phyloP scores from a whole-genome alignment of 805 yeast genomes.

The Metschnikowia lachancei region DNA sequence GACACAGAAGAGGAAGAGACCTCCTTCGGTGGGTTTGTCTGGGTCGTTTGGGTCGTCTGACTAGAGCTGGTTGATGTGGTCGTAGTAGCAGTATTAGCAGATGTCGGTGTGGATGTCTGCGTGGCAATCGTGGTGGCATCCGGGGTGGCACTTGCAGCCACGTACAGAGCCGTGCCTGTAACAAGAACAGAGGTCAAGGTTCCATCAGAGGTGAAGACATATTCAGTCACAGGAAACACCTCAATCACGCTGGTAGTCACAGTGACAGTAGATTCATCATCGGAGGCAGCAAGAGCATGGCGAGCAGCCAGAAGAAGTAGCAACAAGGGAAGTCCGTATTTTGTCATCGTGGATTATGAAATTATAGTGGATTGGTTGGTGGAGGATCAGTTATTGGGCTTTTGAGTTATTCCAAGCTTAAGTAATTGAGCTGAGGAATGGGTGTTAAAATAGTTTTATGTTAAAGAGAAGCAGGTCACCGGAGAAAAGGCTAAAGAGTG shows the following conservation, averaged over 20 bases:
- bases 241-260: slow-evolving; percentile 21
- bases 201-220: slow-evolving; percentile 33
- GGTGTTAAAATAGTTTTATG: too few relatives aligned
- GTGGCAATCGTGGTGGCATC: neutral
- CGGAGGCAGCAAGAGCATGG: slow-evolving; percentile 7
- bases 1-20: too few relatives aligned
- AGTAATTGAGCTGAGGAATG: neutral
- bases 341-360: slow-evolving; percentile 1
- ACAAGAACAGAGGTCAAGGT: slow-evolving; percentile 26
- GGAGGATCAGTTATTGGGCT: neutral
- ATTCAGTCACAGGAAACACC: slow-evolving; percentile 30
- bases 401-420: too few relatives aligned
- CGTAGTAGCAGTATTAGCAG: neutral
- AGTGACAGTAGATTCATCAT: slow-evolving; percentile 11
- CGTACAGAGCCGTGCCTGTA: slow-evolving; percentile 19
- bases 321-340: slow-evolving; percentile 4
- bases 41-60: too few relatives aligned
- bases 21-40: too few relatives aligned
- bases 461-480: too few relatives aligned
- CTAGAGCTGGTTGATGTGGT: neutral
- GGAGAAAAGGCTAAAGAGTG: too few relatives aligned
- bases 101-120: neutral
- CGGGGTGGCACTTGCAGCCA: slow-evolving; percentile 4
- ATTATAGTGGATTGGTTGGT: neutral
- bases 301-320: slow-evolving; percentile 8